These are phyloP conservation scores for Aspergillus sp. DNA, from an alignment of 2,329 filamentous ascomycete species.

Conservation along the genomic window DNA sequence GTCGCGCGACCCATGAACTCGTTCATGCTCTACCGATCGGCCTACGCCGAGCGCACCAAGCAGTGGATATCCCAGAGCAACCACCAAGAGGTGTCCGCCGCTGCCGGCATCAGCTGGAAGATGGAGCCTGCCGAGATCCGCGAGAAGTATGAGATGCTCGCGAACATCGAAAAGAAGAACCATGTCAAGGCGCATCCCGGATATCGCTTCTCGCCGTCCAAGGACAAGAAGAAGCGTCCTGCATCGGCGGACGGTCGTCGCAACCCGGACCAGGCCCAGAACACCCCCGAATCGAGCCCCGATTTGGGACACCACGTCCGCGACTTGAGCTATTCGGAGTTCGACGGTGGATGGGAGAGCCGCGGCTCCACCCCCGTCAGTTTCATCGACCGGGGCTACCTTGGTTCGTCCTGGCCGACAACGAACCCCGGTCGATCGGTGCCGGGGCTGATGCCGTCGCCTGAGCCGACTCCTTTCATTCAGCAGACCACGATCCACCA, in stretches of 20 bases:
- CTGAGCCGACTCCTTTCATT: constrained; percentile 52
- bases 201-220: constrained; percentile 83
- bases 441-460: constrained; percentile 46
- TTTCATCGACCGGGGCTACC: constrained; percentile 30
- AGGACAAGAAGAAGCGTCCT: constrained; percentile 58
- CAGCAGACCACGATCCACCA: constrained; percentile 47
- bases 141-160: constrained; percentile 73
- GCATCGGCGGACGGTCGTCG: constrained; percentile 40
- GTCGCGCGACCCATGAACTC: constrained; percentile 94
- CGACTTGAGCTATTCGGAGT: constrained; percentile 26
- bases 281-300: constrained; percentile 19
- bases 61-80: constrained; percentile 80
- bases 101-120: constrained; percentile 85
- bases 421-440: constrained; percentile 51
- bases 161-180: constrained; percentile 77
- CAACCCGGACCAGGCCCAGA: constrained; percentile 28
- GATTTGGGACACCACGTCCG: constrained; percentile 21
- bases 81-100: constrained; percentile 85
- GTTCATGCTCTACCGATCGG: constrained; percentile 96
- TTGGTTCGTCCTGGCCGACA: constrained; percentile 52
- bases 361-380: constrained; percentile 38
- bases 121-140: constrained; percentile 72
- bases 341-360: constrained; percentile 29
- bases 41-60: constrained; percentile 84
- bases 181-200: constrained; percentile 81